A percentile compares a stretch with the other conserved stretches of the same genome.
Conservation (phyloP, 2,329 filamentous ascomycete genomes). For the Dactylellina parvicollis region DNA sequence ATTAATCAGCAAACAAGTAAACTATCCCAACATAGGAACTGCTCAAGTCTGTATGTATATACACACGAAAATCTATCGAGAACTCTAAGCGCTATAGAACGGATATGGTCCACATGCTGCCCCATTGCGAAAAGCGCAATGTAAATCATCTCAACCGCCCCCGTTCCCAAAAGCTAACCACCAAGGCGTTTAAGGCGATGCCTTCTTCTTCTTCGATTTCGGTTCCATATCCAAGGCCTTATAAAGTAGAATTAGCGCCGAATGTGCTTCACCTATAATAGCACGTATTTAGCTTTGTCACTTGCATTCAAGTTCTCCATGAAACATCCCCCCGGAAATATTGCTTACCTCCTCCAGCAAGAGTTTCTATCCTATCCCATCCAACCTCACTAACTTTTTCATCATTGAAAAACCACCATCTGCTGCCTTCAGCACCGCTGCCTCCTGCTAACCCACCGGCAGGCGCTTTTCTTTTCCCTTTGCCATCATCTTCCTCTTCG, state of each 20-base stretch:
- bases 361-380: conserved; percentile 85
- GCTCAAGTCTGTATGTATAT: too few species aligned
- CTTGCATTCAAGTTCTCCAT: too few species aligned
- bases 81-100: too few species aligned
- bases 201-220: conserved; percentile 20
- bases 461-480: conserved; percentile 63
- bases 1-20: too few species aligned
- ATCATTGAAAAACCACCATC: conserved; percentile 99
- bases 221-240: conserved; percentile 67
- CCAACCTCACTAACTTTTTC: conserved; percentile 95
- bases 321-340: conserved; percentile 3
- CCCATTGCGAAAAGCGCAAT: too few species aligned
- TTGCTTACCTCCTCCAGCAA: conserved; percentile 80
- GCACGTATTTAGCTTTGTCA: conserved; percentile 51
- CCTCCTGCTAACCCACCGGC: conserved; percentile 38
- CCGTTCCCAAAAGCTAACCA: too few species aligned
- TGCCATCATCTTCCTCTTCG: conserved; percentile 72
- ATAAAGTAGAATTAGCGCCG: conserved; percentile 82
- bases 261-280: conserved; percentile 74
- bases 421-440: conserved; percentile 79
- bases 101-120: too few species aligned
- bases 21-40: too few species aligned
- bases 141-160: too few species aligned
- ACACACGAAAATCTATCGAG: too few species aligned
- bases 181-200: not conserved